Evolutionary conservation across 1,139 yeast species (phyloP), one percentile per base, ranked within the genome.

Genomic region (Saccharomyces hybrid): DNA sequence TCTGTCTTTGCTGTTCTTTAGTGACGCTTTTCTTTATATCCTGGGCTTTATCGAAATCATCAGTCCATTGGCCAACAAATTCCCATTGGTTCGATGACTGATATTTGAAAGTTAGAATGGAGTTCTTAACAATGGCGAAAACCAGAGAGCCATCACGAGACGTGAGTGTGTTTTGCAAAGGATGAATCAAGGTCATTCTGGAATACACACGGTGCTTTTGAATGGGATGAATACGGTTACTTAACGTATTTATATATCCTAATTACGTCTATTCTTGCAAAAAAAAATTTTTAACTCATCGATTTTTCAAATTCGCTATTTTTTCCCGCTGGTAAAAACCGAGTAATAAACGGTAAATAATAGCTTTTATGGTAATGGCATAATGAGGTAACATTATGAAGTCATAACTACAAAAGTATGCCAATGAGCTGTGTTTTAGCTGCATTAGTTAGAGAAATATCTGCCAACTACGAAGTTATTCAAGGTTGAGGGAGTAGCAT

Each of bases 111-210:
- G 77, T 86, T 54, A 78, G 77, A 28, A 86, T 71, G 29, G 76
- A 73, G 64, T 83, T 84, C 62, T 83, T 82, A 2, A 81, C 78
- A 0, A 85, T 75, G 0, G 80, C 77, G 68, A 79, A 84, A 21
- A 86, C 67, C 46, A 76, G 70, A 2, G 74, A 68, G 0, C 83
- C 82, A 26, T 71, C 67, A 7, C 66, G 64, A 62, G 74, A 78
- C 19, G 79, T 64, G 7, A 77, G 65, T 3, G 83, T 67, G 49
- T 79, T 75, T 65, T 85, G 91, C 66, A 81, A 80, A 32, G 93
- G 93, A 64, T 86, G 91, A 64, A 82, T 82, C 82, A 84, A 77
- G n/a, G 54, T 38, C 61, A 57, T 62, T 29, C 8, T 32, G 26
- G 9, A 27, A 34, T 42, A 27, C 29, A 8, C 31, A 16, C 7